Percentiles rank a stretch among this genome's conserved stretches.
Evolutionary conservation across 768 basidiomycete species (phyloP).

Genomic region (Gyrodon lividus): DNA sequence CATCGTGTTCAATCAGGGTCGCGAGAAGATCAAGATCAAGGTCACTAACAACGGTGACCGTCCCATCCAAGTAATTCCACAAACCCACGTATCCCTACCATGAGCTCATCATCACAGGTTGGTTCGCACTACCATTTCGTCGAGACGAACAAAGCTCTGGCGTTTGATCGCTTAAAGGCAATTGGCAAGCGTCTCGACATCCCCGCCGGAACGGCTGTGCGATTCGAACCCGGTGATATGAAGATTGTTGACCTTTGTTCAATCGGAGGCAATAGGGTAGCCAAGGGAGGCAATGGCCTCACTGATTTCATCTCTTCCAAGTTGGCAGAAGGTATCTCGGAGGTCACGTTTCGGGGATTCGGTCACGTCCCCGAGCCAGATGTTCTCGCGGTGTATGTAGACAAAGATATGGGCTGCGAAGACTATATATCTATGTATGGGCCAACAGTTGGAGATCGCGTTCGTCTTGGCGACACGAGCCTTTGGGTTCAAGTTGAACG

Average conservation of each 20-base stretch:
- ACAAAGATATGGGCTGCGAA: constrained; percentile 62
- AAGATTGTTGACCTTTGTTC: constrained; percentile 82
- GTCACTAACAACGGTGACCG: constrained; percentile 93
- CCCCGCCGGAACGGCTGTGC: constrained; percentile 89
- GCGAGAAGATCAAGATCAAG: constrained; percentile 63
- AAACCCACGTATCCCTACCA: neutral
- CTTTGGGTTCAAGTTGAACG: constrained; percentile 93
- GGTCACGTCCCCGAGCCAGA: constrained; percentile 67
- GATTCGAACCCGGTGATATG: constrained; percentile 91
- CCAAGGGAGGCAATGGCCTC: constrained; percentile 81
- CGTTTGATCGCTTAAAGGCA: constrained; percentile 79
- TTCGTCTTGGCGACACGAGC: constrained; percentile 84
- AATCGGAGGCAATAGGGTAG: constrained; percentile 68
- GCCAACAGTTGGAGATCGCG: constrained; percentile 86
- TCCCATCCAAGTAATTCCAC: constrained; percentile 74
- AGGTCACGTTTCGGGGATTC: constrained; percentile 49
- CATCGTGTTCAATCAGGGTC: constrained; percentile 75
- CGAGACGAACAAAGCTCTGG: constrained; percentile 79
- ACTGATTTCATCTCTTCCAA: constrained; percentile 43
- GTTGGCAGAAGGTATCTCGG: constrained; percentile 37
- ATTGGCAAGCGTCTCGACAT: constrained; percentile 91
- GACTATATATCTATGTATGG: constrained; percentile 94
- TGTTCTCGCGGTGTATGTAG: constrained; percentile 46
- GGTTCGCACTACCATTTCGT: constrained; percentile 95
- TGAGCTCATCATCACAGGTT: constrained; percentile 45